Evolutionary conservation across 371 early-diverging fungal species (phyloP).

Genomic region (Batrachochytrium dendrobatidis): DNA sequence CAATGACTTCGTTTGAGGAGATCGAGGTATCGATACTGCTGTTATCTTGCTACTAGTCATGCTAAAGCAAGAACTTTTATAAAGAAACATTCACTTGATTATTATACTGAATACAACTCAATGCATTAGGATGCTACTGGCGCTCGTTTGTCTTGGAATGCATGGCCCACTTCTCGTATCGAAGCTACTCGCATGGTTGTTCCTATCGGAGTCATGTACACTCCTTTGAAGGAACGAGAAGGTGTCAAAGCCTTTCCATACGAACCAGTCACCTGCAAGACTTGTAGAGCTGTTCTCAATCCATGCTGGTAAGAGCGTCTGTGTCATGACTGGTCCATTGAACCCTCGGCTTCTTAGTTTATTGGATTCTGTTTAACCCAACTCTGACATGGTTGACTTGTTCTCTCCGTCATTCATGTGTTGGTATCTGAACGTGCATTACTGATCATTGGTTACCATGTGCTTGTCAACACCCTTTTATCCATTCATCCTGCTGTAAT

Average conservation of each 20-base stretch:
- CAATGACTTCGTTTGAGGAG: neutral
- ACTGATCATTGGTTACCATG: too few species aligned
- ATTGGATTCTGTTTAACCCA: too few species aligned
- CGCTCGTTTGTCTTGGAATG: conserved; percentile 98
- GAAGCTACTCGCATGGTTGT: conserved; percentile 94
- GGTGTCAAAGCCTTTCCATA: conserved; percentile 80
- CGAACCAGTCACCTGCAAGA: conserved; percentile 97
- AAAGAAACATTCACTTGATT: neutral
- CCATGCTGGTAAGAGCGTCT: conserved; percentile 86
- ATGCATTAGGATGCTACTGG: conserved; percentile 58
- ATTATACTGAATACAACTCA: neutral
- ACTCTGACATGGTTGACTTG: too few species aligned
- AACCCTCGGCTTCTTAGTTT: too few species aligned
- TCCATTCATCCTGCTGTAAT: too few species aligned
- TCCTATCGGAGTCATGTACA: conserved; percentile 94
- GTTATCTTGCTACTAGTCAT: neutral
- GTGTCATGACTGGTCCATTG: too few species aligned
- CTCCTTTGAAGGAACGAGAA: conserved; percentile 92
- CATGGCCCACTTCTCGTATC: conserved; percentile 88
- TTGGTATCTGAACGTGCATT: too few species aligned
- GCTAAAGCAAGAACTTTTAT: neutral
- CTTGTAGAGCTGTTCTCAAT: conserved; percentile 95
- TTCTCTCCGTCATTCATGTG: too few species aligned
- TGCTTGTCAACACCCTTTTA: too few species aligned
- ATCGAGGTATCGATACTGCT: neutral